These are phyloP conservation scores for Scutellaria minor DNA, from an alignment of 257 asterid genomes.

Conservation along the genomic window DNA sequence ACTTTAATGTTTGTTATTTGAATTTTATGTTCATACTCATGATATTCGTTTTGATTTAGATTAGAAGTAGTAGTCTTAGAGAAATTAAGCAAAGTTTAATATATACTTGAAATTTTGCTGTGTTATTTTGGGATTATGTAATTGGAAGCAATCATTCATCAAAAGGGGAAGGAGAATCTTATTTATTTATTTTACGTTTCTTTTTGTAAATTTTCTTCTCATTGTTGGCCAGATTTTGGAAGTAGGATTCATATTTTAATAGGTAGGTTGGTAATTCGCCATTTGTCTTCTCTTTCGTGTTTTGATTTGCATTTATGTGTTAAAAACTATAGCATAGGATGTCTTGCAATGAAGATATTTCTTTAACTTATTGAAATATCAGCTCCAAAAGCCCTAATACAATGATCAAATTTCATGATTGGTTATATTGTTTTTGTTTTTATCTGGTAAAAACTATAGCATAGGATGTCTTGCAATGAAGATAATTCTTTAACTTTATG, in stretches of 20 bases:
- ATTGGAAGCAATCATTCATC: background rate
- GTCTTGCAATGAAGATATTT: background rate
- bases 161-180: background rate
- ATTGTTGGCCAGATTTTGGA: background rate
- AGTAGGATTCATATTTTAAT: background rate
- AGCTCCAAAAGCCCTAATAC: background rate
- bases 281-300: background rate
- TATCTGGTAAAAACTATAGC: background rate
- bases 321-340: background rate
- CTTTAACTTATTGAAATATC: background rate
- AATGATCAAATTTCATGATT: background rate
- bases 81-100: no score
- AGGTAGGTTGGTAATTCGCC: background rate
- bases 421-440: background rate
- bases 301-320: background rate
- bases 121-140: constrained; percentile 11
- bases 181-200: no score
- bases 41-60: background rate
- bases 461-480: background rate
- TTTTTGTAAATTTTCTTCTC: background rate
- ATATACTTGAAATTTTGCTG: background rate
- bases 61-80: background rate
- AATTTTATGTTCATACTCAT: background rate
- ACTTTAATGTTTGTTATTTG: background rate
- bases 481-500: no score